phyloP scores from a whole-genome alignment of 768 basidiomycete genomes.

The Fibroporia radiculosa region DNA sequence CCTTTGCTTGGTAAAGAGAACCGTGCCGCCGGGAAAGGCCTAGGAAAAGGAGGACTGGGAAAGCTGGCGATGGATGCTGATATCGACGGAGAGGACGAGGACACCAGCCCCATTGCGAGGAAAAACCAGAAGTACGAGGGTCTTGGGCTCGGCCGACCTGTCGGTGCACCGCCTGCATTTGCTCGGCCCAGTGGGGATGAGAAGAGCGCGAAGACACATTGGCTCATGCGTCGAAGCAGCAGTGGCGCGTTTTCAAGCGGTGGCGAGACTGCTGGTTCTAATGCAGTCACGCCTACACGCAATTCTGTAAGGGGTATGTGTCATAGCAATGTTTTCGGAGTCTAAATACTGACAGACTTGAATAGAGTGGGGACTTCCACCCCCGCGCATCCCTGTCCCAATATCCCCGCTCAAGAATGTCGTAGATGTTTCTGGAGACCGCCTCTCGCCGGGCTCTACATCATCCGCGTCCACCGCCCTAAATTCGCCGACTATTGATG shows the following conservation, averaged over 20 bases:
- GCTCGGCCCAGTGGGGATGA: conserved; percentile 13
- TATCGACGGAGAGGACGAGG: conserved; percentile 52
- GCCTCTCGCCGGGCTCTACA: conserved; percentile 47
- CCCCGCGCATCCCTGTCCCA: conserved; percentile 39
- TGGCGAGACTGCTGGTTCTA: conserved; percentile 51
- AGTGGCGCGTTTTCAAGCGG: conserved; percentile 77
- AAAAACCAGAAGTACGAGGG: conserved; percentile 49
- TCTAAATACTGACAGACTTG: not conserved
- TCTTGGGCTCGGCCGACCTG: conserved; percentile 59
- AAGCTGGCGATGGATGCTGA: conserved; percentile 32
- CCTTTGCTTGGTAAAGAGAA: conserved; percentile 31
- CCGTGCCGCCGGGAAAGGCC: conserved; percentile 16
- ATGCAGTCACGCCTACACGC: conserved; percentile 55
- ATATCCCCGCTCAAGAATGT: conserved; percentile 40
- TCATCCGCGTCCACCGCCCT: conserved; percentile 32
- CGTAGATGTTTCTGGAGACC: conserved; percentile 23
- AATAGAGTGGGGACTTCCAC: conserved; percentile 51
- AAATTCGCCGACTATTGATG: conserved; percentile 17
- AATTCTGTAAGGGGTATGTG: conserved; percentile 39
- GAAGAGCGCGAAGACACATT: conserved; percentile 33
- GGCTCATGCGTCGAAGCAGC: conserved; percentile 71
- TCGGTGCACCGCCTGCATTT: conserved; percentile 14
- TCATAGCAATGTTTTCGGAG: not conserved
- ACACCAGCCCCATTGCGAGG: conserved; percentile 48
- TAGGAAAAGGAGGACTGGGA: conserved; percentile 5